These are phyloP conservation scores for Aureobasidium pullulans DNA, from an alignment of 2,329 filamentous ascomycete genomes.

Conservation along the genomic window DNA sequence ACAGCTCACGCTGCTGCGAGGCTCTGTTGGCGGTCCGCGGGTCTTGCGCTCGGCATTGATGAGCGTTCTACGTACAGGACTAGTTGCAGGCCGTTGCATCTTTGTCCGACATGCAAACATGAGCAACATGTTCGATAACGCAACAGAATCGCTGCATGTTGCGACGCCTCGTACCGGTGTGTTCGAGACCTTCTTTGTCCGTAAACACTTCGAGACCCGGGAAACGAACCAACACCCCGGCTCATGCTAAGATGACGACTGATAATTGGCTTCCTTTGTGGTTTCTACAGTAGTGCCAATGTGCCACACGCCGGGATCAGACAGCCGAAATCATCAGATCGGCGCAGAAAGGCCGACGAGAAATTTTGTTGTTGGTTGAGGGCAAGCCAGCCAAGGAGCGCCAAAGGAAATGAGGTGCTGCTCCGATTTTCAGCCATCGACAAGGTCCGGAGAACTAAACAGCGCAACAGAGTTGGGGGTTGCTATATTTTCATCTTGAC, in stretches of 20 bases:
- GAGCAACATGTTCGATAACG: neutral
- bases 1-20: slow-evolving; percentile 8
- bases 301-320: slow-evolving; percentile 3
- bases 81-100: slow-evolving; percentile 6
- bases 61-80: slow-evolving; percentile 7
- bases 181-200: slow-evolving; percentile 1
- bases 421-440: neutral
- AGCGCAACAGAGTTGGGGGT: neutral
- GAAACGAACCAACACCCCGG: neutral
- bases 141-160: neutral
- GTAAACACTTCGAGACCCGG: neutral
- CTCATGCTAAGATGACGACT: slow-evolving; percentile 2
- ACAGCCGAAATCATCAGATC: slow-evolving; percentile 8
- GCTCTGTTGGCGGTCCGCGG: slow-evolving; percentile 1
- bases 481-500: neutral
- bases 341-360: slow-evolving; percentile 8
- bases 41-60: neutral
- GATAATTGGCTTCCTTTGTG: neutral
- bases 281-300: neutral
- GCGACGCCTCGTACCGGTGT: neutral
- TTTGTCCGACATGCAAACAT: neutral
- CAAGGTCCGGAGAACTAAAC: neutral
- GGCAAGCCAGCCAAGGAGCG: slow-evolving; percentile 10
- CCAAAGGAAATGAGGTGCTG: slow-evolving; percentile 11
- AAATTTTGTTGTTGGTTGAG: slow-evolving; percentile 8